A percentile compares a stretch with the other conserved stretches of the same genome.
phyloP scores from a whole-genome alignment of 768 basidiomycete genomes.

The Pleurotus platypus region DNA sequence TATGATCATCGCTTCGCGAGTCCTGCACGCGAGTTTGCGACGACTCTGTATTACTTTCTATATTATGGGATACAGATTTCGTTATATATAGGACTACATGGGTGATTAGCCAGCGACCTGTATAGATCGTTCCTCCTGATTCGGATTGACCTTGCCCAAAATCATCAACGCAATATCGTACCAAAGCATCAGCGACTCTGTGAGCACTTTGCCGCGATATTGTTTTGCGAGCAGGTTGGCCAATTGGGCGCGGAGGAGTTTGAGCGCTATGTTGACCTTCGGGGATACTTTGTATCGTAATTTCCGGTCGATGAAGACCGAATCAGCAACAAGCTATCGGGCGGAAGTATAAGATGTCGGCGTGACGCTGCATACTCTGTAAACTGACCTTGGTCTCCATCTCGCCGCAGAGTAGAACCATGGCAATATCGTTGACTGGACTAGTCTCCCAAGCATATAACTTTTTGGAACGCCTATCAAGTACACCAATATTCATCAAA shows the following conservation, averaged over 20 bases:
- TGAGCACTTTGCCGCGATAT: slow-evolving; percentile 60
- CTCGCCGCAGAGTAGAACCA: slow-evolving; percentile 87
- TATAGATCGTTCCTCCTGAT: slow-evolving; percentile 1
- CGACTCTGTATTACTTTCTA: no score
- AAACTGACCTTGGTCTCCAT: slow-evolving; percentile 70
- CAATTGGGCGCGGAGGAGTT: slow-evolving; percentile 69
- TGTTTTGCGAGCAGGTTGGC: slow-evolving; percentile 56
- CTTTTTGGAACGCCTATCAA: slow-evolving; percentile 80
- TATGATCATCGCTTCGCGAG: neutral
- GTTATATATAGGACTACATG: neutral
- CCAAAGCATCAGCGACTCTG: slow-evolving; percentile 63
- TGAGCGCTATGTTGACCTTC: slow-evolving; percentile 76
- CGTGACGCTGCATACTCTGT: neutral
- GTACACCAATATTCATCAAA: slow-evolving; percentile 9
- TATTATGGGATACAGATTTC: no score
- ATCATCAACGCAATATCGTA: slow-evolving; percentile 65
- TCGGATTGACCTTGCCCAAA: slow-evolving; percentile 46
- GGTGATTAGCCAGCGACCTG: neutral
- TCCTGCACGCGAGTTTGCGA: no score
- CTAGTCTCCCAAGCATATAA: slow-evolving; percentile 93
- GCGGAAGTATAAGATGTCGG: neutral
- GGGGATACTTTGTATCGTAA: slow-evolving; percentile 68
- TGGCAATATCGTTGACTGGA: slow-evolving; percentile 78
- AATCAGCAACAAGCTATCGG: slow-evolving; percentile 68
- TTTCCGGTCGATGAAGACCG: slow-evolving; percentile 81